Conservation (phyloP, 495 filamentous ascomycete species). For the Extremus antarcticus region DNA sequence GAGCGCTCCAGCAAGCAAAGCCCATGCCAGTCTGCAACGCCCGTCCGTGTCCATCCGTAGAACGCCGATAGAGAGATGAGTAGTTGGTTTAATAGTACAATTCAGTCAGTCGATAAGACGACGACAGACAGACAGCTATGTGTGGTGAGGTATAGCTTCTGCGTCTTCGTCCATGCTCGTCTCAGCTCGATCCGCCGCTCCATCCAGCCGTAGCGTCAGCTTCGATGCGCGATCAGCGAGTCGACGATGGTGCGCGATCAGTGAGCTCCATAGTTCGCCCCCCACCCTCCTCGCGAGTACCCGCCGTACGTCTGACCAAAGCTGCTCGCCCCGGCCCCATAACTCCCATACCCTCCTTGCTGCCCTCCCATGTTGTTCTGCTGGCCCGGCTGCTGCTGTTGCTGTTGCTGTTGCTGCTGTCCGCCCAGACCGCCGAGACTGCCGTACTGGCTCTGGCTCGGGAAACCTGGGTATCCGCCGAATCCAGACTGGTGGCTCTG, state of each 20-base stretch:
- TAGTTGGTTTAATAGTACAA: too few relatives aligned
- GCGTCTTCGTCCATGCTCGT: background rate
- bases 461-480: conserved; percentile 15
- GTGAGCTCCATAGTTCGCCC: conserved; percentile 17
- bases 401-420: conserved; percentile 37
- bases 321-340: conserved; percentile 7
- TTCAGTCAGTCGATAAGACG: too few relatives aligned
- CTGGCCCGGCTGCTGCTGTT: too few relatives aligned
- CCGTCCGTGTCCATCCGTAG: too few relatives aligned
- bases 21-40: too few relatives aligned
- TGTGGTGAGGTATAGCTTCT: background rate
- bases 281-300: conserved; percentile 17
- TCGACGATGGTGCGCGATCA: background rate
- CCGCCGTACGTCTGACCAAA: conserved; percentile 17
- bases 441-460: conserved; percentile 49
- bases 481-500: conserved; percentile 65
- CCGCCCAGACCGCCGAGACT: conserved; percentile 59
- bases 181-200: background rate
- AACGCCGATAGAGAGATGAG: too few relatives aligned
- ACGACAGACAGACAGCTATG: too few relatives aligned
- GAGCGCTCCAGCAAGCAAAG: too few relatives aligned
- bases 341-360: conserved; percentile 16
- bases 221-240: background rate
- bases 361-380: conserved; percentile 5
- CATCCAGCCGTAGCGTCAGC: background rate